Conservation (phyloP, 177 flowering plant species). For the Vitis hybrid region DNA sequence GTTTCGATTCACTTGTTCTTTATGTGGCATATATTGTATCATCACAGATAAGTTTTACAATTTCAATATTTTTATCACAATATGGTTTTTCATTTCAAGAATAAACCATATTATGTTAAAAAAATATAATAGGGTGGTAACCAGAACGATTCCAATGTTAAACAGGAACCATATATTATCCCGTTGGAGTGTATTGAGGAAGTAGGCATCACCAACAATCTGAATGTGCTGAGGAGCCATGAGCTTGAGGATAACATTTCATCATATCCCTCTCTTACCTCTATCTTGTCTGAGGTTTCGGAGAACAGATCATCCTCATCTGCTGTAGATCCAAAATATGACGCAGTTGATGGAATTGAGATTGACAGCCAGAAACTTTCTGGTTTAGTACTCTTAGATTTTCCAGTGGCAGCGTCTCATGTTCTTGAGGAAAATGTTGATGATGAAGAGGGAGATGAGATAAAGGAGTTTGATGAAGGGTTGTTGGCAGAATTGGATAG, state of each 20-base stretch:
- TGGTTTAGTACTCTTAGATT: slow-evolving; percentile 5
- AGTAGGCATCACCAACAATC: slow-evolving; percentile 4
- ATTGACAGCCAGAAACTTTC: slow-evolving; percentile 3
- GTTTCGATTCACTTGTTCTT: background rate
- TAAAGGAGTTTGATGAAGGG: slow-evolving; percentile 64
- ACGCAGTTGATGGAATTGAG: slow-evolving; percentile 13
- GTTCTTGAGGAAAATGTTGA: slow-evolving; percentile 9
- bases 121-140: background rate
- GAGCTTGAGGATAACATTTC: slow-evolving; percentile 17
- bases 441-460: slow-evolving; percentile 36
- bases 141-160: slow-evolving; percentile 4
- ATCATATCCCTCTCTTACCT: slow-evolving; percentile 14
- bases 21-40: background rate
- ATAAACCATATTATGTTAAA: background rate
- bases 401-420: slow-evolving; percentile 11
- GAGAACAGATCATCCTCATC: slow-evolving; percentile 5
- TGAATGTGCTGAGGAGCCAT: slow-evolving; percentile 8
- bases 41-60: background rate
- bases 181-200: slow-evolving; percentile 14
- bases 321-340: slow-evolving; percentile 10
- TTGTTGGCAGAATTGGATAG: slow-evolving; percentile 57
- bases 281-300: slow-evolving; percentile 16
- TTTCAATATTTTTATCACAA: background rate
- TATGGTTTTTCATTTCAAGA: background rate
- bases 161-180: slow-evolving; percentile 28